phyloP scores from a whole-genome alignment of 768 basidiomycete genomes.

The Rhizopogon rudus region DNA sequence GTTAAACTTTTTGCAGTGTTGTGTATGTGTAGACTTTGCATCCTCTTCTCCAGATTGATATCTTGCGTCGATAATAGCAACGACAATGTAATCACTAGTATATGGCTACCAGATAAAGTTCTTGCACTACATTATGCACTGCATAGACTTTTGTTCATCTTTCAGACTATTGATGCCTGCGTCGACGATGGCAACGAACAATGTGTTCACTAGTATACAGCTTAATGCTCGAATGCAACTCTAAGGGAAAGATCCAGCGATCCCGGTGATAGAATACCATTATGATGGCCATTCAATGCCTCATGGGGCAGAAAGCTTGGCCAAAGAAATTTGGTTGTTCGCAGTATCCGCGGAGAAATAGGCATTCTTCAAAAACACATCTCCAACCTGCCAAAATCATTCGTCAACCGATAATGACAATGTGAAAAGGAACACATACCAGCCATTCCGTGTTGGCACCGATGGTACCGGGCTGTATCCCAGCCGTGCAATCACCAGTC shows the following conservation, averaged over 20 bases:
- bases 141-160: too few relatives aligned
- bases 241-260: slow-evolving; percentile 8
- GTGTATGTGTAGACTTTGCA: not conserved
- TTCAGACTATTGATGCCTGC: too few relatives aligned
- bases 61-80: not conserved
- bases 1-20: not conserved
- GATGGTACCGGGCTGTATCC: slow-evolving; percentile 60
- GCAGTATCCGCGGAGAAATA: slow-evolving; percentile 63
- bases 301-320: slow-evolving; percentile 39
- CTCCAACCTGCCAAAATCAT: slow-evolving; percentile 41
- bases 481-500: slow-evolving; percentile 62
- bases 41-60: not conserved
- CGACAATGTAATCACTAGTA: not conserved
- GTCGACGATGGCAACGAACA: too few relatives aligned
- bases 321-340: slow-evolving; percentile 56
- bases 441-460: slow-evolving; percentile 64
- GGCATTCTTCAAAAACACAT: slow-evolving; percentile 74
- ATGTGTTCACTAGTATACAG: too few relatives aligned
- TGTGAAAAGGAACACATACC: slow-evolving; percentile 33
- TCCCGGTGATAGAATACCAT: not conserved
- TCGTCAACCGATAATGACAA: not conserved
- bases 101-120: not conserved
- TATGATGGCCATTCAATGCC: not conserved
- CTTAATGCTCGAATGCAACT: too few relatives aligned
- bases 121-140: too few relatives aligned